Conservation (phyloP, 1,284 basidiomycete genomes). For the Meripilus lineatus region DNA sequence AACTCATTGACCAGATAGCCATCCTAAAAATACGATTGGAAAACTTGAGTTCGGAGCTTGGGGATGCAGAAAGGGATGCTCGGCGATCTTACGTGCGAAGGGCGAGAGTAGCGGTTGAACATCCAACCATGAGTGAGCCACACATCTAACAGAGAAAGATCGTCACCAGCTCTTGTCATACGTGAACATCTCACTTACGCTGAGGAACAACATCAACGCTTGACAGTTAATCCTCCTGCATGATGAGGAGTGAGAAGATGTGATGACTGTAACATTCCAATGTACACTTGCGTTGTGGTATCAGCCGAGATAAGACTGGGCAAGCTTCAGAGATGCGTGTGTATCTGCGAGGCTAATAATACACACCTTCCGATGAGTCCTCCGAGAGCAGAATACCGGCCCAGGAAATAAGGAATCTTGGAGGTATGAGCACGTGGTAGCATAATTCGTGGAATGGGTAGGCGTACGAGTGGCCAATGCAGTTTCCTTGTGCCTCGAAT, state of each 20-base stretch:
- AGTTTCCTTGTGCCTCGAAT: constrained; percentile 50
- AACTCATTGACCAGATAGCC: constrained; percentile 60
- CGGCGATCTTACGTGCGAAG: neutral
- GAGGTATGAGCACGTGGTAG: neutral
- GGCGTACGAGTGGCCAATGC: constrained; percentile 25
- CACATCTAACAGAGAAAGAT: too few species aligned
- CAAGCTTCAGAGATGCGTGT: too few species aligned
- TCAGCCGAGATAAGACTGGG: constrained; percentile 37
- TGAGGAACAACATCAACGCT: constrained; percentile 67
- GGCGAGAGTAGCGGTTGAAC: neutral
- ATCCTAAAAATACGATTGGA: constrained; percentile 44
- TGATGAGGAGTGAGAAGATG: constrained; percentile 1
- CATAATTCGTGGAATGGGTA: neutral
- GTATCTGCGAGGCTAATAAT: neutral
- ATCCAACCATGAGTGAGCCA: too few species aligned
- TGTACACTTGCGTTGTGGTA: constrained; percentile 38
- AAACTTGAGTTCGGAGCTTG: too few species aligned
- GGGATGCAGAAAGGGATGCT: too few species aligned
- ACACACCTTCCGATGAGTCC: constrained; percentile 56
- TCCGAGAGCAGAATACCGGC: constrained; percentile 57
- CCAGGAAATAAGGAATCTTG: constrained; percentile 65
- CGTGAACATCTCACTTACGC: constrained; percentile 61
- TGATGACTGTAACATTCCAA: constrained; percentile 16
- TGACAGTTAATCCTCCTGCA: constrained; percentile 59
- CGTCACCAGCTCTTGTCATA: too few species aligned